Conservation (phyloP, 2,329 filamentous ascomycete genomes). For the Fusarium veterinarium region DNA sequence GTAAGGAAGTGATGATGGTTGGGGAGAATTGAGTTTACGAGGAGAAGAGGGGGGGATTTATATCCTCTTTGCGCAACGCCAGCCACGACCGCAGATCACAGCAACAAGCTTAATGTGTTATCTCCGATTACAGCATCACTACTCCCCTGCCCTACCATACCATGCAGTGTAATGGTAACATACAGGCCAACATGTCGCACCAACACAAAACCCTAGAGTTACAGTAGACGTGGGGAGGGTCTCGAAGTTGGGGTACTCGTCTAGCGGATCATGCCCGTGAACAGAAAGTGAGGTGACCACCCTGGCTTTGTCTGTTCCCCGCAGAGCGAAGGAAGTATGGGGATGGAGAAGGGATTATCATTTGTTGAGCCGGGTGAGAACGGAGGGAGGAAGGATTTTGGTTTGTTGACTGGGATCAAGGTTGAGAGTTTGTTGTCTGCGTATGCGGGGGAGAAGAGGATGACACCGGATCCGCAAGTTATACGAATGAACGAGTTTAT, state of each 20-base stretch:
- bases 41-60: slow-evolving; percentile 15
- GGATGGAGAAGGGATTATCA: not conserved
- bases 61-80: not conserved
- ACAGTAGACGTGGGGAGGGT: slow-evolving; percentile 34
- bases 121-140: slow-evolving; percentile 5
- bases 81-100: slow-evolving; percentile 3
- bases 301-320: slow-evolving; percentile 21
- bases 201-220: slow-evolving; percentile 8
- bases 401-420: not conserved
- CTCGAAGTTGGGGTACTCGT: slow-evolving; percentile 36
- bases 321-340: slow-evolving; percentile 4
- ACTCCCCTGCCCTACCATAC: not conserved
- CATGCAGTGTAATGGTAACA: not conserved
- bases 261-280: slow-evolving; percentile 17
- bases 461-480: not conserved
- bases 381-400: slow-evolving; percentile 15
- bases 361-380: slow-evolving; percentile 18
- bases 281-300: slow-evolving; percentile 14
- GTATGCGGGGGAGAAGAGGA: slow-evolving; percentile 7
- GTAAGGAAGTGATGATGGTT: not conserved
- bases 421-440: not conserved
- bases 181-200: slow-evolving; percentile 1
- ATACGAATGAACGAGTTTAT: slow-evolving; percentile 1
- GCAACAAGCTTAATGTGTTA: not conserved
- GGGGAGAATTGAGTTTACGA: not conserved